Base-by-base conservation (phyloP, 73 alveolate species). In the Strombidium stylifer region DNA sequence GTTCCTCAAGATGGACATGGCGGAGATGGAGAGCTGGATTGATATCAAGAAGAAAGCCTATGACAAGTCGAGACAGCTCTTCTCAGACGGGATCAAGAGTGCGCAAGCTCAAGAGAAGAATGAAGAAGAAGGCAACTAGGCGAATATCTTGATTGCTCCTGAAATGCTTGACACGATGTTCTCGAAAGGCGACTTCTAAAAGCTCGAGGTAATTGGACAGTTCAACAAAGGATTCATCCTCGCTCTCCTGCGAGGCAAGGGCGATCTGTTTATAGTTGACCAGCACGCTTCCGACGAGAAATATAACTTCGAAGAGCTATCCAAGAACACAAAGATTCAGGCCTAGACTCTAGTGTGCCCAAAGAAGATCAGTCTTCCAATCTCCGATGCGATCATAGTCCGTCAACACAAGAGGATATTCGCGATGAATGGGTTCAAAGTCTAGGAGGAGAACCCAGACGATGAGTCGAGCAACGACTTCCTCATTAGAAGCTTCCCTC, bases 251-350 rank as follows among this genome's bases (percentile, higher is more conserved):
- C 64, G 60, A 54, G 77, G 53, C 62, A 34, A 27, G n/a, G n/a
- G n/a, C 23, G 67, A 93, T 45, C 50, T 95, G 48, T 93, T 85
- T 70, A 91, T 95, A 0, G 59, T 95, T 24, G 99, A 95, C 84
- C 92, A 95, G 64, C 99, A 95, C 73, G 99, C 99, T 8, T 92
- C 97, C 49, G 98, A 93, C 73, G 99, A 95, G 62, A 95, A 95
- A 60, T 73, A 42, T 39, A 88, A 86, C 59, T 95, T 91, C 78
- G 99, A 95, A 60, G 73, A 71, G 16, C 71, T 93, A 19, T 81
- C 91, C 18, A 86, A 77, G 44, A 60, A 79, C 15, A 61, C 87
- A 11, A 36, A 24, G 21, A 86, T 90, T 34, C 72, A 76, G 18
- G 53, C 77, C 36, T 71, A 75, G 46, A 65, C 60, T 26, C 51